Evolutionary conservation across 2,329 filamentous ascomycete genomes (phyloP).

Genomic region (Mycogone perniciosa): DNA sequence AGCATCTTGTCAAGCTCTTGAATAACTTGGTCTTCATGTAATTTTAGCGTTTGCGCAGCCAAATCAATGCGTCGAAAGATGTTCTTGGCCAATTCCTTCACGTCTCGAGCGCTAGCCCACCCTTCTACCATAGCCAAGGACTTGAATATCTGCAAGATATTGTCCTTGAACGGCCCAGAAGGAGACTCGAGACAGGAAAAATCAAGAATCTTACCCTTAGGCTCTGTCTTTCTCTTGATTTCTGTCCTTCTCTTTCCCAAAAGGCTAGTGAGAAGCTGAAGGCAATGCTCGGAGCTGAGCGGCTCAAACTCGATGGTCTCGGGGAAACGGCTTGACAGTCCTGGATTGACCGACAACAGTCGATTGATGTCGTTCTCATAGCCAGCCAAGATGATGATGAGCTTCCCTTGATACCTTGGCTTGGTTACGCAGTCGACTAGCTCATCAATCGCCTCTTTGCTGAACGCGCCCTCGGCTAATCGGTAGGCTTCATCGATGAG

Average conservation of each 20-base stretch:
- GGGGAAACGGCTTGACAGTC: slow-evolving; percentile 59
- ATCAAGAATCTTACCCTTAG: slow-evolving; percentile 18
- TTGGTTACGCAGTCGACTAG: slow-evolving; percentile 48
- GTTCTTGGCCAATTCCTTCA: slow-evolving; percentile 45
- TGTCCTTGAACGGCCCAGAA: slow-evolving; percentile 1
- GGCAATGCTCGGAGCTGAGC: slow-evolving; percentile 37
- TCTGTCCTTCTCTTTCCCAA: slow-evolving; percentile 28
- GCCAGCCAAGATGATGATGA: slow-evolving; percentile 63
- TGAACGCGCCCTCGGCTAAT: slow-evolving; percentile 49
- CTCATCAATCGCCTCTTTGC: slow-evolving; percentile 50
- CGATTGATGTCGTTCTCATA: slow-evolving; percentile 61
- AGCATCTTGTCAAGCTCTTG: slow-evolving; percentile 21
- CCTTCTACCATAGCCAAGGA: slow-evolving; percentile 35
- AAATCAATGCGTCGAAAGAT: slow-evolving; percentile 37
- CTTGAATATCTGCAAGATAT: slow-evolving; percentile 27
- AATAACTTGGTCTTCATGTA: slow-evolving; percentile 16
- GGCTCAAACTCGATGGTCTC: slow-evolving; percentile 52
- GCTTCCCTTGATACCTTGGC: slow-evolving; percentile 48
- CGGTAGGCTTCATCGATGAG: slow-evolving; percentile 71
- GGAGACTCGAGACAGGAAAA: slow-evolving; percentile 21
- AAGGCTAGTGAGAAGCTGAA: slow-evolving; percentile 27
- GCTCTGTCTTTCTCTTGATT: slow-evolving; percentile 7
- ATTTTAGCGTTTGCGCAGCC: background rate
- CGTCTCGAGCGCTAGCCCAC: slow-evolving; percentile 61
- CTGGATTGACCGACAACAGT: slow-evolving; percentile 55